These are phyloP conservation scores for Priceomyces carsonii DNA, from an alignment of 805 yeast genomes.

Conservation along the genomic window DNA sequence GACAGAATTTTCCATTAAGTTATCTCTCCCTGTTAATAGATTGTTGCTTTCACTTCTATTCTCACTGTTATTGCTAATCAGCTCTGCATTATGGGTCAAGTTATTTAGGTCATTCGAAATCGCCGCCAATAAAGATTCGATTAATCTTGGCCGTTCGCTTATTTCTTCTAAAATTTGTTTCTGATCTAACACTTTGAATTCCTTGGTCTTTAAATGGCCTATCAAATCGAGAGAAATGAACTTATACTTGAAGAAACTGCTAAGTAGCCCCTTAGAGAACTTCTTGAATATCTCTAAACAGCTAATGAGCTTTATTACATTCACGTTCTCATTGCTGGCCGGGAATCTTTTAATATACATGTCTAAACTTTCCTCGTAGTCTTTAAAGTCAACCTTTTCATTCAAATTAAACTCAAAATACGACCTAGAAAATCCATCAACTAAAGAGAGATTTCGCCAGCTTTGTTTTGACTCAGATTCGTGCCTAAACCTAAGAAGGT, in stretches of 20 bases:
- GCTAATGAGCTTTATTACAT: slow-evolving; percentile 6
- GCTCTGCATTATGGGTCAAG: too few relatives aligned
- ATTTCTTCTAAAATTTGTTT: slow-evolving; percentile 5
- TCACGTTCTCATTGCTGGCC: slow-evolving; percentile 5
- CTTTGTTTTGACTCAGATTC: slow-evolving; percentile 17
- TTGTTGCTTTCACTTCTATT: too few relatives aligned
- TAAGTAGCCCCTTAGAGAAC: slow-evolving; percentile 7
- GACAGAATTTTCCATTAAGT: too few relatives aligned
- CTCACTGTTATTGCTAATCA: too few relatives aligned
- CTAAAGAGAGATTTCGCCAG: slow-evolving; percentile 20
- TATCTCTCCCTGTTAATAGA: too few relatives aligned
- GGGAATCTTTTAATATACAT: slow-evolving; percentile 11
- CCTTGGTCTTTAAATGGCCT: neutral
- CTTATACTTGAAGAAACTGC: slow-evolving; percentile 11
- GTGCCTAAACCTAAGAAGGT: slow-evolving; percentile 20
- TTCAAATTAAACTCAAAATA: slow-evolving; percentile 24
- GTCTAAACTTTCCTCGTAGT: slow-evolving; percentile 13
- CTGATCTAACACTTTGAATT: slow-evolving; percentile 5
- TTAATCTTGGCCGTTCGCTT: slow-evolving; percentile 6
- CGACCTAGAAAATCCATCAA: slow-evolving; percentile 21
- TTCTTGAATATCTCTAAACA: slow-evolving; percentile 8
- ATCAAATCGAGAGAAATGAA: slow-evolving; percentile 14
- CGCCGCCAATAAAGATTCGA: slow-evolving; percentile 2
- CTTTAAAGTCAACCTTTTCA: slow-evolving; percentile 11
- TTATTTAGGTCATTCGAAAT: slow-evolving; percentile 5